phyloP scores from a whole-genome alignment of 225 moss, liverwort and hornwort species.

The Thuidium tamariscinum region DNA sequence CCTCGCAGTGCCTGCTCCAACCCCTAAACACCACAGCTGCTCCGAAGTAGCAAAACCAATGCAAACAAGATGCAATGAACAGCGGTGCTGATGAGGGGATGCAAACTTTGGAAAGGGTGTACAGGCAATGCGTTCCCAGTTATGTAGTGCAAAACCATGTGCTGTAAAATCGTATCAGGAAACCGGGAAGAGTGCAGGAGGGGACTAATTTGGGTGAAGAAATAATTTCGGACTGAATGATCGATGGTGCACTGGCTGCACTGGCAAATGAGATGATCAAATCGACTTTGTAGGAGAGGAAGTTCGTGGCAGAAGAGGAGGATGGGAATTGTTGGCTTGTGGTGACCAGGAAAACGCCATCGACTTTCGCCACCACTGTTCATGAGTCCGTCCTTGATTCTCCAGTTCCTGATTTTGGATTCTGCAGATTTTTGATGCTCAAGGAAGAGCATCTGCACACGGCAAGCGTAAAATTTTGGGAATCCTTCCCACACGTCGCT shows the following conservation, averaged over 20 bases:
- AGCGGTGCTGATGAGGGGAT: neutral
- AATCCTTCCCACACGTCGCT: neutral
- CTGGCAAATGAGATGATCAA: neutral
- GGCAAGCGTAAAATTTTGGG: neutral
- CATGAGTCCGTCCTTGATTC: neutral
- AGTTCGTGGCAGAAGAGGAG: neutral
- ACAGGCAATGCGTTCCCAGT: neutral
- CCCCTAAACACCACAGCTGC: neutral
- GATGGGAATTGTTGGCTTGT: neutral
- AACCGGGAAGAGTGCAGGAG: neutral
- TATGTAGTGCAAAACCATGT: neutral
- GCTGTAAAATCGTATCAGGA: neutral
- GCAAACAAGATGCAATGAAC: neutral
- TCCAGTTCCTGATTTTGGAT: neutral
- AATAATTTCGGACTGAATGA: neutral
- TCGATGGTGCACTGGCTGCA: neutral
- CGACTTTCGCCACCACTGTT: neutral
- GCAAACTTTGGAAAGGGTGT: neutral
- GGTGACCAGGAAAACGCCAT: neutral
- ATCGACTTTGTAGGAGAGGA: neutral
- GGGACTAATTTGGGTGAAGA: neutral
- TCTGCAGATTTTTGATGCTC: neutral
- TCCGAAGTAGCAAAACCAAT: neutral
- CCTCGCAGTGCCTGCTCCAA: neutral
- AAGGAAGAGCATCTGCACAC: neutral